Conservation (phyloP, 192 early-diverging fungal genomes). For the Backusella parvicylindrica region DNA sequence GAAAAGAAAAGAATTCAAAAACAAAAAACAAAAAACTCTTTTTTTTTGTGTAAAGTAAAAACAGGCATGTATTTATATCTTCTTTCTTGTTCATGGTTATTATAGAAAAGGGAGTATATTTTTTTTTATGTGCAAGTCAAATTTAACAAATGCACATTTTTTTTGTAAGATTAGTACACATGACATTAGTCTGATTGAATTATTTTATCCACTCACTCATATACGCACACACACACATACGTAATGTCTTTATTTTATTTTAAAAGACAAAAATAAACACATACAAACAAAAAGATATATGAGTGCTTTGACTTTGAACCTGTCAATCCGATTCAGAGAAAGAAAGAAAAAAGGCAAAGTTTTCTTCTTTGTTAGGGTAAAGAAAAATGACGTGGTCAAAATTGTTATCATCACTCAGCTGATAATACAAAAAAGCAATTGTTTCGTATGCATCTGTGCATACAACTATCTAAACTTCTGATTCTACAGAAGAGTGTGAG, state of each 20-base stretch:
- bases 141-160: neutral
- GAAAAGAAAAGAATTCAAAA: neutral
- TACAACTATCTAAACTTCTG: constrained; percentile 3
- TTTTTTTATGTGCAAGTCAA: neutral
- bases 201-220: neutral
- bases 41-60: constrained; percentile 5
- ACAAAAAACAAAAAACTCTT: neutral
- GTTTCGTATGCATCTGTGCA: constrained; percentile 5
- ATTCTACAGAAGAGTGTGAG: neutral
- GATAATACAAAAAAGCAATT: neutral
- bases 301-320: neutral
- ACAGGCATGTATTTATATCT: neutral
- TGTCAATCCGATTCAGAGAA: neutral
- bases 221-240: neutral
- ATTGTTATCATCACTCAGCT: constrained; percentile 1
- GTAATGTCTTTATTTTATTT: neutral
- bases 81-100: neutral
- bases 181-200: neutral
- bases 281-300: neutral
- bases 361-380: neutral
- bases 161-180: neutral
- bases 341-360: neutral
- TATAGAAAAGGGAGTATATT: neutral
- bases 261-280: neutral
- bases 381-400: neutral